A percentile compares a stretch with the other conserved stretches of the same genome.
phyloP scores from a whole-genome alignment of 169 alveolate genomes.

The Cryptosporidium meleagridis region DNA sequence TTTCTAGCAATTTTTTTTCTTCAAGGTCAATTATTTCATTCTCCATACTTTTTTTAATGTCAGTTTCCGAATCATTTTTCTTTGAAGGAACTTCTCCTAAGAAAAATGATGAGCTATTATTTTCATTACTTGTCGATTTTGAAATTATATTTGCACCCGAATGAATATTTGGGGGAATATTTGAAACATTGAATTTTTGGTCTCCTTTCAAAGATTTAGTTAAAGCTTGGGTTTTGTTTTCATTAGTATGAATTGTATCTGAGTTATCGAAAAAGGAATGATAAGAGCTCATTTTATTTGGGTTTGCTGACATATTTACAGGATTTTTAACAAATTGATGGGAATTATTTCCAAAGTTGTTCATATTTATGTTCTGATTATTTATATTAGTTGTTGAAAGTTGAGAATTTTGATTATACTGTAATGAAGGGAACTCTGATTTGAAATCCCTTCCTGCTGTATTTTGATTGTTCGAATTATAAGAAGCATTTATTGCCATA shows the following conservation, averaged over 20 bases:
- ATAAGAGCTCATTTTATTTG: not conserved
- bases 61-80: not conserved
- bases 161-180: slow-evolving; percentile 53
- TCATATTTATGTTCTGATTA: not conserved
- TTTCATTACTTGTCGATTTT: slow-evolving; percentile 2
- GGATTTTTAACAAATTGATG: slow-evolving; percentile 5
- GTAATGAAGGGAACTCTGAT: slow-evolving; percentile 59
- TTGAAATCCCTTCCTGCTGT: slow-evolving; percentile 36
- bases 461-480: slow-evolving; percentile 17
- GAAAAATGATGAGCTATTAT: slow-evolving; percentile 1
- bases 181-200: slow-evolving; percentile 1
- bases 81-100: slow-evolving; percentile 13
- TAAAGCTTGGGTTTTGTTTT: slow-evolving; percentile 36
- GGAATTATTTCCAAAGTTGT: not conserved
- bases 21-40: slow-evolving; percentile 10
- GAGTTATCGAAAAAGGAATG: not conserved
- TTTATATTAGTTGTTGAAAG: not conserved
- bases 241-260: not conserved
- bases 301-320: slow-evolving; percentile 15
- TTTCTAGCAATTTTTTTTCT: not conserved
- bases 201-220: slow-evolving; percentile 46
- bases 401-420: slow-evolving; percentile 41
- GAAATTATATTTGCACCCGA: slow-evolving; percentile 16
- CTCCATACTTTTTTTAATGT: slow-evolving; percentile 22
- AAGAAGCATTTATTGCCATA: slow-evolving; percentile 57